A percentile compares a stretch with the other conserved stretches of the same genome.
Evolutionary conservation across 441 rosid genomes (phyloP).

Genomic region (Brassica balearica): DNA sequence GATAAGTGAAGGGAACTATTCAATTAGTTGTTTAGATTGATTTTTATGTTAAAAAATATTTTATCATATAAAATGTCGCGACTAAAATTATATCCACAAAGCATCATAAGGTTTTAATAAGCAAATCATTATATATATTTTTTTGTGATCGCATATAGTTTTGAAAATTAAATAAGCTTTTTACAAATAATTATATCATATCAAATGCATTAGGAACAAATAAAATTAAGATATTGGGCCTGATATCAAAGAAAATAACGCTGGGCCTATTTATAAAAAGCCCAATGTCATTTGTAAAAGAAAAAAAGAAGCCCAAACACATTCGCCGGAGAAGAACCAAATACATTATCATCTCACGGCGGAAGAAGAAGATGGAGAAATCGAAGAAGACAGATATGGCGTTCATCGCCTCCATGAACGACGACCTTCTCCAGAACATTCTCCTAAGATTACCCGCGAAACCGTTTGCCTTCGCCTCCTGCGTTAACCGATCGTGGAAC

Average conservation of each 20-base stretch:
- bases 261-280: conserved; percentile 3
- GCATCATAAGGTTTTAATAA: background rate
- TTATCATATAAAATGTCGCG: background rate
- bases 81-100: background rate
- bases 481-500: conserved; percentile 69
- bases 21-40: background rate
- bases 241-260: too few relatives aligned
- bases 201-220: too few relatives aligned
- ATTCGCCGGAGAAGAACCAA: background rate
- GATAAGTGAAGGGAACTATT: background rate
- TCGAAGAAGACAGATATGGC: conserved; percentile 18
- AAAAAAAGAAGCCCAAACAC: conserved; percentile 29
- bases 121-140: background rate
- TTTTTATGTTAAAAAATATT: background rate
- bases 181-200: too few relatives aligned
- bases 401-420: conserved; percentile 44
- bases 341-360: background rate
- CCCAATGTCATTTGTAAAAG: background rate
- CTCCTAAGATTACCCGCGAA: conserved; percentile 57
- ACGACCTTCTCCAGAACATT: conserved; percentile 59
- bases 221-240: too few relatives aligned
- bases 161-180: conserved; percentile 1
- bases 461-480: conserved; percentile 65
- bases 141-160: background rate
- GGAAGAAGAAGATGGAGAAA: conserved; percentile 19